Conservation (phyloP, 306 rosid genomes). For the Canavalia ensiformis region DNA sequence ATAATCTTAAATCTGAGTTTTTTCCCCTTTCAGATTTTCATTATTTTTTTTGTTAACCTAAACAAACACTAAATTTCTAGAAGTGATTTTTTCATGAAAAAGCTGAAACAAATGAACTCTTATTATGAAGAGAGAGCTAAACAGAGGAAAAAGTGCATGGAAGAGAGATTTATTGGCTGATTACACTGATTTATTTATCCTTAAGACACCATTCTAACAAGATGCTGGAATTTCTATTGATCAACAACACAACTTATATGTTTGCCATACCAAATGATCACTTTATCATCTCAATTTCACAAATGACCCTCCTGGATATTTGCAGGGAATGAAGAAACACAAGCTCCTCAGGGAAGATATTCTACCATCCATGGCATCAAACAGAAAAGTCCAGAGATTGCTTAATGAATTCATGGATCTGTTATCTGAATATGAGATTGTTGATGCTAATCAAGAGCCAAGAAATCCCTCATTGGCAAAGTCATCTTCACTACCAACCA, state of each 20-base stretch:
- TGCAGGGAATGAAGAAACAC: conserved; percentile 95
- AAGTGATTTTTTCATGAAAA: background rate
- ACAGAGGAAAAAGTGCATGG: background rate
- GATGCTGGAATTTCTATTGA: conserved; percentile 1
- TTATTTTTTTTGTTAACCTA: background rate
- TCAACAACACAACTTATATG: background rate
- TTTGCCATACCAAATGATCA: conserved; percentile 18
- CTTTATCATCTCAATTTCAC: conserved; percentile 29
- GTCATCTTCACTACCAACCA: conserved; percentile 48
- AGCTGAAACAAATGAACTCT: background rate
- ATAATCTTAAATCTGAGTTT: background rate
- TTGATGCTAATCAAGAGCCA: conserved; percentile 55
- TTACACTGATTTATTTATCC: conserved; percentile 3
- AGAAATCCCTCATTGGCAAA: conserved; percentile 41
- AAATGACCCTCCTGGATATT: conserved; percentile 33
- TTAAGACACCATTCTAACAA: background rate
- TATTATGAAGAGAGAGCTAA: conserved; percentile 10
- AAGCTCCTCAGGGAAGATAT: conserved; percentile 91
- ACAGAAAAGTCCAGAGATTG: conserved; percentile 94
- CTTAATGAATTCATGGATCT: conserved; percentile 96
- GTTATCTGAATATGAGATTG: conserved; percentile 74
- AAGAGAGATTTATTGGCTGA: conserved; percentile 10
- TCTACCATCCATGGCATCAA: conserved; percentile 98
- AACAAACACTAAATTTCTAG: background rate
- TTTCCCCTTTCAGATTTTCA: background rate